These are phyloP conservation scores for Fonsecaea nubica DNA, from an alignment of 2,329 filamentous ascomycete species.

Conservation along the genomic window DNA sequence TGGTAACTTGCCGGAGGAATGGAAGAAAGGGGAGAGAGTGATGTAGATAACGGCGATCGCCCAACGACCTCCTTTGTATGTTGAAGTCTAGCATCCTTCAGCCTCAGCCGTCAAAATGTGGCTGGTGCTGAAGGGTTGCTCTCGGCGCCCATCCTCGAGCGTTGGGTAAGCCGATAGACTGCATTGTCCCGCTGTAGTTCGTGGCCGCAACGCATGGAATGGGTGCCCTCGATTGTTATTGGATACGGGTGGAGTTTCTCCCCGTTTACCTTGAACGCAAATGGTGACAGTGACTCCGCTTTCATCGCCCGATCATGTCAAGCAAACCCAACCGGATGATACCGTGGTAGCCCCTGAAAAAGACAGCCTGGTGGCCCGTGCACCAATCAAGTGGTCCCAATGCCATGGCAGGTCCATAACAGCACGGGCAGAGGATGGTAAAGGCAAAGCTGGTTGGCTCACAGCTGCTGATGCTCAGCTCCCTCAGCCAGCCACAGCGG, in stretches of 20 bases:
- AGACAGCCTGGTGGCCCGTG: conserved; percentile 22
- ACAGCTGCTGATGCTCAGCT: conserved; percentile 9
- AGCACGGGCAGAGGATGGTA: not conserved
- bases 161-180: not conserved
- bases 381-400: conserved; percentile 11
- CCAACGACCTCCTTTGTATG: conserved; percentile 8
- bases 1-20: not conserved
- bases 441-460: conserved; percentile 12
- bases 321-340: conserved; percentile 18
- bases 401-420: not conserved
- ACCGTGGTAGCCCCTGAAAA: conserved; percentile 4
- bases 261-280: conserved; percentile 6
- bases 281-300: conserved; percentile 10
- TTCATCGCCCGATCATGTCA: conserved; percentile 22
- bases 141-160: not conserved
- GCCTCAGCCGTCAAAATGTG: conserved; percentile 14
- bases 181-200: not conserved
- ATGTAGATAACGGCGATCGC: conserved; percentile 9
- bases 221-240: not conserved
- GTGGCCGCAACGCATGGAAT: not conserved
- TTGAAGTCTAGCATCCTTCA: conserved; percentile 7
- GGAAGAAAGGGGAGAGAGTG: not conserved
- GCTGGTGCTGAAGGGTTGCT: conserved; percentile 17
- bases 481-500: conserved; percentile 15
- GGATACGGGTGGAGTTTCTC: conserved; percentile 20